Evolutionary conservation across 768 basidiomycete species (phyloP).

Genomic region (Stropharia rugosoannulata): DNA sequence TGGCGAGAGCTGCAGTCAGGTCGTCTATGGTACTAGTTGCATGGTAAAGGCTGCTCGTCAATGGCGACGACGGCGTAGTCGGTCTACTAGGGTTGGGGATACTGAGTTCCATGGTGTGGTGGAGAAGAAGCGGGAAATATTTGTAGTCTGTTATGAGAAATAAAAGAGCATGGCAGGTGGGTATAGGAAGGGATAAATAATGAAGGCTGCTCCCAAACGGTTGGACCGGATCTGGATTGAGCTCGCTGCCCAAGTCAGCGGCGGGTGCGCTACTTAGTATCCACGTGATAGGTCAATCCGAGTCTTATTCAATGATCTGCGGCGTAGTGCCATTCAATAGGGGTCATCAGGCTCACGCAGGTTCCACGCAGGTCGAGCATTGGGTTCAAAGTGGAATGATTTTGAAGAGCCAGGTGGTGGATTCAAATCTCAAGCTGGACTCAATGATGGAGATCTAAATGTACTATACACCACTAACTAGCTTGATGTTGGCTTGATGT

Average conservation of each 20-base stretch:
- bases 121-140: not conserved
- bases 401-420: too few relatives aligned
- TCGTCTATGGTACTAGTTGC: slow-evolving; percentile 73
- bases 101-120: slow-evolving; percentile 15
- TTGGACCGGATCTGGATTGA: not conserved
- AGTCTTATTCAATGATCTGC: too few relatives aligned
- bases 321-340: too few relatives aligned
- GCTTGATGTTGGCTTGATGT: too few relatives aligned
- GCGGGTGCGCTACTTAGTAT: not conserved
- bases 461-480: too few relatives aligned
- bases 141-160: not conserved
- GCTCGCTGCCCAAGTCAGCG: not conserved
- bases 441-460: too few relatives aligned
- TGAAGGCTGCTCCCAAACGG: not conserved
- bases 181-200: slow-evolving; percentile 5
- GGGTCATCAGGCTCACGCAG: too few relatives aligned
- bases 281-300: not conserved
- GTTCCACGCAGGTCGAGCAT: too few relatives aligned
- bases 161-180: not conserved
- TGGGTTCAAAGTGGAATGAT: too few relatives aligned
- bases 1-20: slow-evolving; percentile 68
- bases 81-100: slow-evolving; percentile 29
- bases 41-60: slow-evolving; percentile 49
- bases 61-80: slow-evolving; percentile 48
- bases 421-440: too few relatives aligned